Evolutionary conservation across 345 rosid species (phyloP).

Genomic region (Lepidium aucheri): DNA sequence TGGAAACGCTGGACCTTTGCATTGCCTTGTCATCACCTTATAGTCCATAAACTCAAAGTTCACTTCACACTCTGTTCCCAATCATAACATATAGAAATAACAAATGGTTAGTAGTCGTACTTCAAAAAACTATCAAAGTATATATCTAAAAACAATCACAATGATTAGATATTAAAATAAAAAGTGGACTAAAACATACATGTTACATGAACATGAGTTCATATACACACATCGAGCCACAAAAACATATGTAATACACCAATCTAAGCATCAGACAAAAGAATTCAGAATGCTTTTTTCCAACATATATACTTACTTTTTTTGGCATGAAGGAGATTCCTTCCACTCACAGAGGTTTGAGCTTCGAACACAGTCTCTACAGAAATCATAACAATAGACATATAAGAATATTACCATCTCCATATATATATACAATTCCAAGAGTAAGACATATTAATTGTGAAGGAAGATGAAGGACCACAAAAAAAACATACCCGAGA

Average conservation of each 20-base stretch:
- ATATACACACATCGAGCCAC: not conserved
- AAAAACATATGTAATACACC: not conserved
- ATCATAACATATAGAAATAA: not conserved
- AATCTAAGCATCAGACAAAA: not conserved
- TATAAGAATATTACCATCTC: too few species aligned
- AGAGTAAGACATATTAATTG: not conserved
- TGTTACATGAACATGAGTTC: not conserved
- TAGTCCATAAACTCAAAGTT: slow-evolving; percentile 56
- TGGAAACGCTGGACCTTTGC: slow-evolving; percentile 54
- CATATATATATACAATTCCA: too few species aligned
- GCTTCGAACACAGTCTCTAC: slow-evolving; percentile 43
- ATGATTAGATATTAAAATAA: not conserved
- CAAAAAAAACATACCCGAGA: slow-evolving; percentile 31
- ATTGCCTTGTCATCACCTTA: slow-evolving; percentile 41
- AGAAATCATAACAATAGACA: slow-evolving; percentile 13
- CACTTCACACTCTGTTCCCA: slow-evolving; percentile 48
- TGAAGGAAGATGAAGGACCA: not conserved
- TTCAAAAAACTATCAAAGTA: too few species aligned
- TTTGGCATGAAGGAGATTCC: slow-evolving; percentile 59
- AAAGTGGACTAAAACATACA: not conserved
- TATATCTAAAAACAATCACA: not conserved
- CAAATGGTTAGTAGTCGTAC: too few species aligned
- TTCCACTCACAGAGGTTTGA: slow-evolving; percentile 30
- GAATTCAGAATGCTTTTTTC: not conserved
- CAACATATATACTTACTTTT: slow-evolving; percentile 43